Conservation (phyloP, 257 asterid genomes). For the Capsicum pubescens region DNA sequence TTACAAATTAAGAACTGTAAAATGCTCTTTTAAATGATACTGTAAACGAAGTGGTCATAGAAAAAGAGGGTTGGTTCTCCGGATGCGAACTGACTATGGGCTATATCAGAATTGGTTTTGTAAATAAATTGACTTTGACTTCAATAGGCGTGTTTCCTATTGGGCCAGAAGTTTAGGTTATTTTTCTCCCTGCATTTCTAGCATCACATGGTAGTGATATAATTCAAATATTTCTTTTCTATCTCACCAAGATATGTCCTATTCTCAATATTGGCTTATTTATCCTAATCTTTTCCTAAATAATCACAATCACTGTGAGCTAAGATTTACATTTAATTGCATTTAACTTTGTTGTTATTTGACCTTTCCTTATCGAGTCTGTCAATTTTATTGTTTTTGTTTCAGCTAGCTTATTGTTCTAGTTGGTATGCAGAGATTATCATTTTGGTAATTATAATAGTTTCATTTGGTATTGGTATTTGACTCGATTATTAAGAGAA, state of each 20-base stretch:
- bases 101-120: neutral
- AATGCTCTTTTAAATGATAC: neutral
- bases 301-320: neutral
- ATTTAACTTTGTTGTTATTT: neutral
- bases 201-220: constrained; percentile 5
- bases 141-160: neutral
- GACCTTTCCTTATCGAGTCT: neutral
- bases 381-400: constrained; percentile 7
- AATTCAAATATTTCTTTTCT: neutral
- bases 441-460: neutral
- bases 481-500: constrained; percentile 15
- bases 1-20: neutral
- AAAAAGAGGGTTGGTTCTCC: neutral
- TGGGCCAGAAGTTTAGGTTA: neutral
- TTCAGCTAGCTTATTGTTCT: neutral
- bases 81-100: neutral
- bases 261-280: neutral
- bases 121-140: neutral
- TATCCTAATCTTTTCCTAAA: neutral
- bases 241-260: neutral
- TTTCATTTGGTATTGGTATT: neutral
- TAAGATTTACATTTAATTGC: neutral
- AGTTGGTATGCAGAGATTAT: neutral
- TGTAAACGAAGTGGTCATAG: neutral
- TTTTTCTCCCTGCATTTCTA: constrained; percentile 24